A percentile compares a stretch with the other conserved stretches of the same genome.
These are phyloP conservation scores for Colletotrichum kahawae DNA, from an alignment of 2,329 filamentous ascomycete species.

Conservation along the genomic window DNA sequence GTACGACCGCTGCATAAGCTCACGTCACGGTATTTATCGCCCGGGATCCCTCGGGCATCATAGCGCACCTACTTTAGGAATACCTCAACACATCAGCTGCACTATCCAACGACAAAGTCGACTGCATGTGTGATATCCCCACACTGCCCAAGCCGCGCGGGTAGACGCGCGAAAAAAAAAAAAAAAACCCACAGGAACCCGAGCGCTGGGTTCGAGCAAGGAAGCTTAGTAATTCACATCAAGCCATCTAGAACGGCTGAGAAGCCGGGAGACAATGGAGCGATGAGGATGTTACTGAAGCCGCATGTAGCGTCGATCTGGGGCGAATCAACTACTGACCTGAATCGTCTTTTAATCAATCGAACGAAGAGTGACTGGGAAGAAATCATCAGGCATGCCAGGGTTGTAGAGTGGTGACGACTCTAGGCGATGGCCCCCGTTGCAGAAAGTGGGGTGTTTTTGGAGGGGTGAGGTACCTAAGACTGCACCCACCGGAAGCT, in stretches of 20 bases:
- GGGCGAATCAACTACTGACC: neutral
- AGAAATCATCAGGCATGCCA: neutral
- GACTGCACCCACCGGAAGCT: neutral
- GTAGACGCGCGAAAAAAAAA: neutral
- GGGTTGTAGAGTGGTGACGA: neutral
- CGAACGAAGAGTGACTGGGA: neutral
- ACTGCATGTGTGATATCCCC: neutral
- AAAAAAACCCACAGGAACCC: neutral
- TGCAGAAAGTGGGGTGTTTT: conserved; percentile 16
- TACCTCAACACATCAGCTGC: neutral
- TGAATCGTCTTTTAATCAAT: neutral
- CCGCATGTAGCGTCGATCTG: neutral
- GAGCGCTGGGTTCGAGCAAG: neutral
- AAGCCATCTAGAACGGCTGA: neutral
- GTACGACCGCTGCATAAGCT: neutral
- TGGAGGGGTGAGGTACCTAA: conserved; percentile 1
- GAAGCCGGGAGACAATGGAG: neutral
- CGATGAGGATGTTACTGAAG: neutral
- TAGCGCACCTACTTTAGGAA: neutral
- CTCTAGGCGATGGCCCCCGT: neutral
- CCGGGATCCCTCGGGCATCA: neutral
- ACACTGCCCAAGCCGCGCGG: neutral
- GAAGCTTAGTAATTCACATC: neutral
- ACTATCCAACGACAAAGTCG: neutral
- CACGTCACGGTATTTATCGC: neutral